Evolutionary conservation across 2,329 filamentous ascomycete species (phyloP).

Genomic region (Sphaerulina musiva): DNA sequence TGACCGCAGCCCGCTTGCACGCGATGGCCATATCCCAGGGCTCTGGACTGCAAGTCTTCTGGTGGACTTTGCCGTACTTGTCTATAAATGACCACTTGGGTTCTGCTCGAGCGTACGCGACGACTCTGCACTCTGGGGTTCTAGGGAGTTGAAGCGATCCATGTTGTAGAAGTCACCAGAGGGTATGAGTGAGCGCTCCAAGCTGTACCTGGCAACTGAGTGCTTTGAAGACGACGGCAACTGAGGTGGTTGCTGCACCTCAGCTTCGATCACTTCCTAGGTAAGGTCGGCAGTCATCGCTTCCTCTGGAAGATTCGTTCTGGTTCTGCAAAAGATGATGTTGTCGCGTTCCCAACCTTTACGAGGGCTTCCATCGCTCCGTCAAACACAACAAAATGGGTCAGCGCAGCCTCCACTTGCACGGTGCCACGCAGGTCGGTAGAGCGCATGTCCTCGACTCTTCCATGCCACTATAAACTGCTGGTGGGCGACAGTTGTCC

Average conservation of each 20-base stretch:
- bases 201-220: conserved; percentile 7
- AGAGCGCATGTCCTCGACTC: background rate
- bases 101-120: conserved; percentile 31
- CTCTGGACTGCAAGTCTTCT: conserved; percentile 15
- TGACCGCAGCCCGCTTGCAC: conserved; percentile 20
- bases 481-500: too few species aligned
- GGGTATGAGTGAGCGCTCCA: conserved; percentile 8
- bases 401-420: conserved; percentile 22
- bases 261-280: background rate
- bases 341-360: conserved; percentile 21
- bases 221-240: conserved; percentile 26
- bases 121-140: conserved; percentile 21
- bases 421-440: conserved; percentile 9
- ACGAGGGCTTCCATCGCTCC: conserved; percentile 24
- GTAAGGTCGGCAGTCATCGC: background rate
- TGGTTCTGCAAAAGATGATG: conserved; percentile 26
- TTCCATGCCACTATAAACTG: too few species aligned
- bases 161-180: conserved; percentile 28
- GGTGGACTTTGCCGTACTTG: conserved; percentile 13
- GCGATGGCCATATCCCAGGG: conserved; percentile 26
- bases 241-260: background rate
- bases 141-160: conserved; percentile 21
- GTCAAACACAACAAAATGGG: conserved; percentile 25
- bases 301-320: conserved; percentile 23
- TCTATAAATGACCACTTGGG: conserved; percentile 19